These are phyloP conservation scores for Leccinum subtestaceum DNA, from an alignment of 768 basidiomycete genomes.

Conservation along the genomic window DNA sequence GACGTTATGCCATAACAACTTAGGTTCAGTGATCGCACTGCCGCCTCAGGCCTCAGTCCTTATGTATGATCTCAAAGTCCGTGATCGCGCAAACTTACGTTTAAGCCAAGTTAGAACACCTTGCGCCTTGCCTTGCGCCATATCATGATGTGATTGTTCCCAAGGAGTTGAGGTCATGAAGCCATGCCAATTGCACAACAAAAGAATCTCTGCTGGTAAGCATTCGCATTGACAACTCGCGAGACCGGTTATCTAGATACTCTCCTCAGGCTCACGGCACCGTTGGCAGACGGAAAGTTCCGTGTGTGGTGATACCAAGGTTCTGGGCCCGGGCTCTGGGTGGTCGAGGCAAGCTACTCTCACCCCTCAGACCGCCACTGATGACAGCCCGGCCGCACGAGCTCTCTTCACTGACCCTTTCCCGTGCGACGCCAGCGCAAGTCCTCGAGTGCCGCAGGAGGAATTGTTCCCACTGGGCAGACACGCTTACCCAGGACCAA, in stretches of 20 bases:
- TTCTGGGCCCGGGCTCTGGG: neutral
- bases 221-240: too few species aligned
- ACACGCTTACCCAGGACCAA: conserved; percentile 36
- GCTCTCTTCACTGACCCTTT: conserved; percentile 11
- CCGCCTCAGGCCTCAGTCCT: neutral
- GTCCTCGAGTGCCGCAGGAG: conserved; percentile 37
- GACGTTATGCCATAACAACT: neutral
- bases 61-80: neutral
- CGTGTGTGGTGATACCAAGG: neutral
- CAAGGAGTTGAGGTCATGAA: neutral
- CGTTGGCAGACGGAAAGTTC: neutral
- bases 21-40: neutral
- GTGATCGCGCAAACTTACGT: neutral
- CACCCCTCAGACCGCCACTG: neutral
- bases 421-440: conserved; percentile 48
- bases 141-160: neutral
- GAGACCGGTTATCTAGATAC: neutral
- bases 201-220: neutral
- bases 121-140: neutral
- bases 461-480: conserved; percentile 42
- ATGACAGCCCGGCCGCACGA: conserved; percentile 29
- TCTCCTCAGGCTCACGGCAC: neutral
- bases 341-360: too few species aligned
- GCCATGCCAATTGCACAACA: neutral
- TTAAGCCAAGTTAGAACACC: neutral